Evolutionary conservation across 2,329 filamentous ascomycete species (phyloP).

Genomic region (Orbilia brochopaga): DNA sequence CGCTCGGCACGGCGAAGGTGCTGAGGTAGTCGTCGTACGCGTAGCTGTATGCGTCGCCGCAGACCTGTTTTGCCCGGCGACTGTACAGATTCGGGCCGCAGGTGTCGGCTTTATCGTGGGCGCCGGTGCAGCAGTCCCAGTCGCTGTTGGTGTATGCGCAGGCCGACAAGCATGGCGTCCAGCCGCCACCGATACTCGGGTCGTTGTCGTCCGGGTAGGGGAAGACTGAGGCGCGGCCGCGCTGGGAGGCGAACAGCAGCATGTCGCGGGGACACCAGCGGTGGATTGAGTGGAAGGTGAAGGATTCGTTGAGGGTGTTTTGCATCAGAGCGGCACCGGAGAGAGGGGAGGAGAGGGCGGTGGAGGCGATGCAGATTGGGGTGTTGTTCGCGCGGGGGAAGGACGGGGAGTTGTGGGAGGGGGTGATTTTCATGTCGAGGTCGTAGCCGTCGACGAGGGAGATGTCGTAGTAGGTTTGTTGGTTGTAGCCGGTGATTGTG

Average conservation of each 20-base stretch:
- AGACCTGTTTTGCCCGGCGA: slow-evolving; percentile 72
- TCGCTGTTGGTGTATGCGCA: slow-evolving; percentile 72
- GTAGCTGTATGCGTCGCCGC: slow-evolving; percentile 84
- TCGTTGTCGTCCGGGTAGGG: slow-evolving; percentile 80
- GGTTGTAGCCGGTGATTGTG: slow-evolving; percentile 71
- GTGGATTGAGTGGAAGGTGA: slow-evolving; percentile 61
- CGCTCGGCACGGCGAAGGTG: slow-evolving; percentile 67
- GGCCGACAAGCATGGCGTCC: slow-evolving; percentile 78
- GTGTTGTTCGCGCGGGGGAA: slow-evolving; percentile 50
- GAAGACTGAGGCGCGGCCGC: slow-evolving; percentile 62
- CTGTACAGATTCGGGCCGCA: slow-evolving; percentile 74
- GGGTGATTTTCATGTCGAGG: slow-evolving; percentile 68
- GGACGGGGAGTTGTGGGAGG: slow-evolving; percentile 37
- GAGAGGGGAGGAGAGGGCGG: slow-evolving; percentile 6
- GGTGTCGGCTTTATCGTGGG: slow-evolving; percentile 67
- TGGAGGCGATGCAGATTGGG: slow-evolving; percentile 52
- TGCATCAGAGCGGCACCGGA: slow-evolving; percentile 60
- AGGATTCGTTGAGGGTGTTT: slow-evolving; percentile 55
- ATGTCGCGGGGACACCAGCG: slow-evolving; percentile 83
- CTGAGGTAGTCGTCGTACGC: slow-evolving; percentile 67
- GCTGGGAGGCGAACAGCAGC: slow-evolving; percentile 70
- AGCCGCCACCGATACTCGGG: slow-evolving; percentile 66
- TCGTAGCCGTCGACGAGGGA: slow-evolving; percentile 87
- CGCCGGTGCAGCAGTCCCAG: slow-evolving; percentile 76
- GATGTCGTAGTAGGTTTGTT: slow-evolving; percentile 81